These are phyloP conservation scores for Metrosideros polymorpha DNA, from an alignment of 441 rosid species.

Conservation along the genomic window DNA sequence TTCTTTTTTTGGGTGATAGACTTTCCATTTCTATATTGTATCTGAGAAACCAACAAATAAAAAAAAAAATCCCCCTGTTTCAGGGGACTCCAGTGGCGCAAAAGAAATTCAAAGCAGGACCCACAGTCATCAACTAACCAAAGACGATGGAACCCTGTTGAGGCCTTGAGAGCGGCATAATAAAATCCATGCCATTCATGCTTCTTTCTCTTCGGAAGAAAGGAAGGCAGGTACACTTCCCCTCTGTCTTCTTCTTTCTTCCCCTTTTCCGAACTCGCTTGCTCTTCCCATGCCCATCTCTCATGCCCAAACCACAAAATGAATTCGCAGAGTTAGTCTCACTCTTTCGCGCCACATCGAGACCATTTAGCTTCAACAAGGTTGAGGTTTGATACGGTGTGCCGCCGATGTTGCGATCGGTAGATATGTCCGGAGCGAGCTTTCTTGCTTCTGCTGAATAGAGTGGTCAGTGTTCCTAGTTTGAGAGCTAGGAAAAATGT, in stretches of 20 bases:
- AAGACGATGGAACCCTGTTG: background rate
- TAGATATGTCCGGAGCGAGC: background rate
- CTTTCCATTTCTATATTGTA: background rate
- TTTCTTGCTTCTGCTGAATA: background rate
- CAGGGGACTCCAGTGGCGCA: slow-evolving; percentile 1
- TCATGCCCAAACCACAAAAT: background rate
- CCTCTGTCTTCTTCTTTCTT: background rate
- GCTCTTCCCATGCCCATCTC: background rate
- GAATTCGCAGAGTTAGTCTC: background rate
- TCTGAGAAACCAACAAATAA: background rate
- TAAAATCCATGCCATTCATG: background rate
- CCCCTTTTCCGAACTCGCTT: background rate
- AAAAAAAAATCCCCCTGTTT: background rate
- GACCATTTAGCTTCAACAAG: background rate
- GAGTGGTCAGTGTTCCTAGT: background rate
- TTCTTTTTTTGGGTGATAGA: background rate
- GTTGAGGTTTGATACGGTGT: background rate
- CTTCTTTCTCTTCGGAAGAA: background rate
- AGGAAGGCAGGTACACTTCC: background rate
- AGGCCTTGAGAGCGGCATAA: background rate
- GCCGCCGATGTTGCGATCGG: background rate
- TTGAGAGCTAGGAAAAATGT: slow-evolving; percentile 14
- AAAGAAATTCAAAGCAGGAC: slow-evolving; percentile 1
- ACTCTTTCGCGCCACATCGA: background rate
- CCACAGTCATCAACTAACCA: slow-evolving; percentile 14